Conservation (phyloP, 441 rosid species). For the Euphorbia celastroides region DNA sequence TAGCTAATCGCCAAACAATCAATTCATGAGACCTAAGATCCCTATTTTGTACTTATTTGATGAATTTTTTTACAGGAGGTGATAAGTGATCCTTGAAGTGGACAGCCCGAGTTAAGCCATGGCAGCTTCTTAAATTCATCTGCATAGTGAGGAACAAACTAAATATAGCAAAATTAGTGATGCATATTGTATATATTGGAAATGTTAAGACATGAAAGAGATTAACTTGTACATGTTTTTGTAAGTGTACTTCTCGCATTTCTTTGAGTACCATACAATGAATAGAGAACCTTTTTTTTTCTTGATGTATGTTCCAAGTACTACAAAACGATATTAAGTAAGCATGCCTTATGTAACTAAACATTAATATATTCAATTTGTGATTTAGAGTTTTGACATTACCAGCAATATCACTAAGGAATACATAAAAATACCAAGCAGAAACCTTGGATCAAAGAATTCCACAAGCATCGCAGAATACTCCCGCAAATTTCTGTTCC, state of each 20-base stretch:
- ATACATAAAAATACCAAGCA: background rate
- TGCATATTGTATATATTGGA: background rate
- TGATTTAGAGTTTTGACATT: background rate
- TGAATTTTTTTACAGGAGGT: conserved; percentile 39
- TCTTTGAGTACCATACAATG: background rate
- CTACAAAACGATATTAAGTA: no score
- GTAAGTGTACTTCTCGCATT: conserved; percentile 2
- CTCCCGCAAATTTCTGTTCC: no score
- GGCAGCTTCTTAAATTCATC: conserved; percentile 33
- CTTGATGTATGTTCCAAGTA: background rate
- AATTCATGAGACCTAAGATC: background rate
- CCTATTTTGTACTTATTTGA: background rate
- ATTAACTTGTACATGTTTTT: background rate
- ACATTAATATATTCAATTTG: background rate
- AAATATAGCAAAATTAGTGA: background rate
- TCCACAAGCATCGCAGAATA: background rate
- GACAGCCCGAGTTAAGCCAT: conserved; percentile 27
- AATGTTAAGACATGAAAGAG: background rate
- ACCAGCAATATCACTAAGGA: background rate
- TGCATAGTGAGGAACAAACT: conserved; percentile 7
- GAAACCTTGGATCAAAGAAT: background rate
- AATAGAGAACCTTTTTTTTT: background rate
- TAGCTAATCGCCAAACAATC: background rate
- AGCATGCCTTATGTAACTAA: background rate
- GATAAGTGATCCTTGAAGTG: conserved; percentile 28